These are phyloP conservation scores for Pichia kudriavzevii DNA, from an alignment of 1,139 yeast species.

Conservation along the genomic window DNA sequence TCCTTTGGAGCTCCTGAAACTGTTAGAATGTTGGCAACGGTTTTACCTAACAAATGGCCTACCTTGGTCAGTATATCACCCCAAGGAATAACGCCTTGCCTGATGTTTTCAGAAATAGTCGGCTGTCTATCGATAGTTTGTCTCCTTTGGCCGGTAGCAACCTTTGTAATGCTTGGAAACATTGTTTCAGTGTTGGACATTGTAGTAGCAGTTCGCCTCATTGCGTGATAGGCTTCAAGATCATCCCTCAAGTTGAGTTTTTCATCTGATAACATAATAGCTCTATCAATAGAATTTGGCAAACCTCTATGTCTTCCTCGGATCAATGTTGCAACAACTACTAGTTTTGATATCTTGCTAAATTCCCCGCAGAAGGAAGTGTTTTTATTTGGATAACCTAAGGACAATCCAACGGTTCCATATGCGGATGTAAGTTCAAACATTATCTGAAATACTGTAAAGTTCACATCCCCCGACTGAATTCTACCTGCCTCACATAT, in stretches of 20 bases:
- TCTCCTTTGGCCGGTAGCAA: constrained; percentile 7
- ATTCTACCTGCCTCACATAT: constrained; percentile 72
- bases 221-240: constrained; percentile 53
- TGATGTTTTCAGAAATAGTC: constrained; percentile 10
- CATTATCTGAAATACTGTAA: constrained; percentile 62
- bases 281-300: constrained; percentile 90
- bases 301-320: constrained; percentile 97
- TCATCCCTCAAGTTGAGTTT: constrained; percentile 61
- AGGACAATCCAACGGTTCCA: constrained; percentile 88
- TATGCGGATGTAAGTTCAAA: constrained; percentile 93
- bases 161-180: constrained; percentile 10
- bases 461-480: constrained; percentile 37
- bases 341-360: constrained; percentile 66
- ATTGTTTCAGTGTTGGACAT: constrained; percentile 1
- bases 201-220: constrained; percentile 23
- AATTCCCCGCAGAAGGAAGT: constrained; percentile 73
- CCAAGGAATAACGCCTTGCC: constrained; percentile 12
- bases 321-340: constrained; percentile 81
- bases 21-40: constrained; percentile 11
- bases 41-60: constrained; percentile 7
- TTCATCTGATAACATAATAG: constrained; percentile 78
- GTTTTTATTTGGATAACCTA: constrained; percentile 65
- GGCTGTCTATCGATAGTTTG: constrained; percentile 6
- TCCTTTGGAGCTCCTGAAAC: constrained; percentile 11
- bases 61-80: constrained; percentile 4